Conservation (phyloP, 2,329 filamentous ascomycete genomes). For the Sclerotinia minor region DNA sequence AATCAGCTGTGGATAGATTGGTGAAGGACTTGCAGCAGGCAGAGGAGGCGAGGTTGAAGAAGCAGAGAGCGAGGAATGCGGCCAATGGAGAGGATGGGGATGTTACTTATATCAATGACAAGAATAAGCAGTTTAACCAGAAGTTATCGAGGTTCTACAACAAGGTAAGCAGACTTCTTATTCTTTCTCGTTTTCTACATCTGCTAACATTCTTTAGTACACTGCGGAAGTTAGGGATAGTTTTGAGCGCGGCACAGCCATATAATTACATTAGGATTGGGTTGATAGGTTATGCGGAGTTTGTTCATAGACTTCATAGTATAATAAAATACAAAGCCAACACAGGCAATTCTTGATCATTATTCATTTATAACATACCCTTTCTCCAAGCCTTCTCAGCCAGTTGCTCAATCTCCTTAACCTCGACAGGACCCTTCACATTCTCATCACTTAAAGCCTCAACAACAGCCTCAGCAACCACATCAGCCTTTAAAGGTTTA, state of each 20-base stretch:
- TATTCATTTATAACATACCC: slow-evolving; percentile 69
- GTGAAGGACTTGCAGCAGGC: slow-evolving; percentile 85
- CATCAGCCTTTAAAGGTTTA: slow-evolving; percentile 84
- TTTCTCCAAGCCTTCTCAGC: slow-evolving; percentile 85
- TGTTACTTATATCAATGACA: slow-evolving; percentile 99
- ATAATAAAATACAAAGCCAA: slow-evolving; percentile 32
- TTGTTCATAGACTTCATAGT: slow-evolving; percentile 23
- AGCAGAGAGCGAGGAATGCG: slow-evolving; percentile 75
- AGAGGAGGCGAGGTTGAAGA: slow-evolving; percentile 83
- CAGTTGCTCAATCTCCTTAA: slow-evolving; percentile 76
- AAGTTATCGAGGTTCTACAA: slow-evolving; percentile 96
- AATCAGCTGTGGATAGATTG: slow-evolving; percentile 82
- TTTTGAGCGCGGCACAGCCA: slow-evolving; percentile 96
- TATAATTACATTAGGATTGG: slow-evolving; percentile 50
- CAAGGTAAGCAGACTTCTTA: slow-evolving; percentile 54
- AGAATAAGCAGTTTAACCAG: slow-evolving; percentile 99
- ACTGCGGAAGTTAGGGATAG: slow-evolving; percentile 95
- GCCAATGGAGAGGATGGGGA: slow-evolving; percentile 83
- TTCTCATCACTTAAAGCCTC: slow-evolving; percentile 77
- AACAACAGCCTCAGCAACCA: slow-evolving; percentile 85
- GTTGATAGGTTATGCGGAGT: slow-evolving; percentile 25
- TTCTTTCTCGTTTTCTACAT: background rate
- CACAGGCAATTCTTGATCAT: slow-evolving; percentile 28
- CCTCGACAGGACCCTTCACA: slow-evolving; percentile 74
- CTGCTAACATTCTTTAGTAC: slow-evolving; percentile 55